phyloP scores from a whole-genome alignment of 441 rosid species.

The Daphne laureola region DNA sequence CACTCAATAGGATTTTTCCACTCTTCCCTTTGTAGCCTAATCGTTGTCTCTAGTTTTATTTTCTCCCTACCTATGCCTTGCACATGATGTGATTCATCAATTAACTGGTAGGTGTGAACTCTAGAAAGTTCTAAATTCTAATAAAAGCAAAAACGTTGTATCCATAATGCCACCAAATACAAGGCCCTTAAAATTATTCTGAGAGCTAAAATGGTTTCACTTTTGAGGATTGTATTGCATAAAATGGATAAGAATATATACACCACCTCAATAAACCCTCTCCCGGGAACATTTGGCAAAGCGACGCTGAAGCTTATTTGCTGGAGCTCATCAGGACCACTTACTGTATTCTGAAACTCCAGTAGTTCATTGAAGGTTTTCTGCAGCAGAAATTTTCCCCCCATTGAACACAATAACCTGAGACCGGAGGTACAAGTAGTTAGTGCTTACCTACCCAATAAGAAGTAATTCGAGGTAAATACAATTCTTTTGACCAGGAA shows the following conservation, averaged over 20 bases:
- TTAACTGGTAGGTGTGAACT: no score
- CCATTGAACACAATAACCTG: constrained; percentile 36
- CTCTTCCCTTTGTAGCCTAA: no score
- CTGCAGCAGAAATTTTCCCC: constrained; percentile 35
- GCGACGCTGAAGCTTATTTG: constrained; percentile 23
- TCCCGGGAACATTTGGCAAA: constrained; percentile 28
- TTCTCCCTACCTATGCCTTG: no score
- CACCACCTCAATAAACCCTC: constrained; percentile 44
- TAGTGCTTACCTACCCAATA: not conserved
- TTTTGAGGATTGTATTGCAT: not conserved
- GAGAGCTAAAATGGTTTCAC: not conserved
- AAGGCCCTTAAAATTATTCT: not conserved
- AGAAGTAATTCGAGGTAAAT: no score
- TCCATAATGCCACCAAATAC: not conserved
- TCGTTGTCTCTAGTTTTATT: no score
- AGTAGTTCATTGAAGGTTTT: constrained; percentile 17
- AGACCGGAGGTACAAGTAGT: constrained; percentile 8
- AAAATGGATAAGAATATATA: constrained; percentile 6
- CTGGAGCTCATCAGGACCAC: constrained; percentile 23
- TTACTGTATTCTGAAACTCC: constrained; percentile 19
- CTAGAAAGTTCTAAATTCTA: not conserved
- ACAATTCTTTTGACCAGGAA: no score
- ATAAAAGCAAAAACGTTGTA: not conserved
- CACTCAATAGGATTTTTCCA: no score
- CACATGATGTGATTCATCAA: no score